Base-by-base conservation (phyloP, 1,139 yeast genomes). In the Nakaseomyces uthaithaninus region DNA sequence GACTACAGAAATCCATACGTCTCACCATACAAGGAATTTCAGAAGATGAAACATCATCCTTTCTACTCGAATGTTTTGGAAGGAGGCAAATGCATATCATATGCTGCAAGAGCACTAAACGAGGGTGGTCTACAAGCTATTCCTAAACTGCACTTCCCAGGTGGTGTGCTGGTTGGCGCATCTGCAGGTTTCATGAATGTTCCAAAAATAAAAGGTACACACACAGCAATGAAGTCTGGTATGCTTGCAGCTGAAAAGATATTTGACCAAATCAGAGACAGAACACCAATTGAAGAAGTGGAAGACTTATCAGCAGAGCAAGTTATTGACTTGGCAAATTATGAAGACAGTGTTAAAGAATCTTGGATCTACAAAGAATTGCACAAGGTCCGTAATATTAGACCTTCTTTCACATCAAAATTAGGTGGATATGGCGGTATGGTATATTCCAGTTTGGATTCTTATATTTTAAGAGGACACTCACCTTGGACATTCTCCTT, bases 201-300 rank as follows among this genome's bases (percentile, higher is more conserved):
- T 35, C 96, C 98, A 35, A 91, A 91, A 61, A 83, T 91, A 55
- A 91, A 91, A 65, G 98, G 98, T n/a, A 81, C 96, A 0, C 98
- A 91, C 60, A 89, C 96, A 0, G 97, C 98, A 2, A 83, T 91
- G 75, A 91, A 89, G 62, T 73, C 93, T 9, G 98, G 97, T 27
- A 80, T 91, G 71, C 65, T 91, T 23, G 98, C 97, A 2, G 98
- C 97, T 1, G 97, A 91, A 54, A 61, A 74, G 19, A 82, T 87
- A 30, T 86, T 69, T 53, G 72, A 74, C n/a, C 69, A 64, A 34
- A 65, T 86, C 27, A 62, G 72, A 34, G 66, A 65, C 20, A 50
- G 71, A 46, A 74, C 68, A 18, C 66, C 68, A 7, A 46, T 66
- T 20, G 63, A 60, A 41, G 65, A 65, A 17, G 40, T 31, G 6